Base-by-base conservation (phyloP, 2,329 filamentous ascomycete species). In the Phaeosphaeriaceae sp. region DNA sequence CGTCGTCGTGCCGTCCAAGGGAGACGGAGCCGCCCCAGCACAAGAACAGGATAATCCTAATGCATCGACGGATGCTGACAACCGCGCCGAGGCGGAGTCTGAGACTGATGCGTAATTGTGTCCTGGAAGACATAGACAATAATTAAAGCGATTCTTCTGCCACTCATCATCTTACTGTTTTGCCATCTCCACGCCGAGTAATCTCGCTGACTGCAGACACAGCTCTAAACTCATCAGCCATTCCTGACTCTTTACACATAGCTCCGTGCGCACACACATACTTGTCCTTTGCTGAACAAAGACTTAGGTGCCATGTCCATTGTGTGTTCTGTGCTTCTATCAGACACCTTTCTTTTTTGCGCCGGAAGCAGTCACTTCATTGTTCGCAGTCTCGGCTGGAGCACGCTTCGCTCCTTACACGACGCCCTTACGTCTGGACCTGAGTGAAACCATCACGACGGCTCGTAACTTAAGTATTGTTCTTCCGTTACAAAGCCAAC, bases 1-100 rank as follows among this genome's bases (percentile, higher is more conserved):
- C 46, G 62, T 79, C 49, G 67, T 76, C 17, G 77, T 75, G 27
- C 67, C 75, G 7, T 67, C 73, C n/a, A 57, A 54, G 7, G 22
- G 54, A 13, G 62, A 66, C 15, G 56, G 62, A 47, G 24, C 51
- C 31, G 47, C 61, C 27, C 53, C 60, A 22, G 50, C 53, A n/a
- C 54, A 69, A 11, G 62, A 61, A 45, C 54, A 54, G 22, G 36
- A 52, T 13, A 41, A 61, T 10, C 51, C 57, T 3, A 63, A 62
- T 42, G 57, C 65, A 40, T 42, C 48, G 22, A 54, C 57, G 1
- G 58, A 53, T 20, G 24, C 54, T 22, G 54, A 48, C 25, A 25
- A 20, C 15, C 51, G 52, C n/a, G 41, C 40, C 2, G 54, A 46
- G 19, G 47, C 25, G 21, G 58, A 57, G 19, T 27, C 47, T 15